Conservation (phyloP, 805 yeast genomes). For the Saccharomyces eubayanus region DNA sequence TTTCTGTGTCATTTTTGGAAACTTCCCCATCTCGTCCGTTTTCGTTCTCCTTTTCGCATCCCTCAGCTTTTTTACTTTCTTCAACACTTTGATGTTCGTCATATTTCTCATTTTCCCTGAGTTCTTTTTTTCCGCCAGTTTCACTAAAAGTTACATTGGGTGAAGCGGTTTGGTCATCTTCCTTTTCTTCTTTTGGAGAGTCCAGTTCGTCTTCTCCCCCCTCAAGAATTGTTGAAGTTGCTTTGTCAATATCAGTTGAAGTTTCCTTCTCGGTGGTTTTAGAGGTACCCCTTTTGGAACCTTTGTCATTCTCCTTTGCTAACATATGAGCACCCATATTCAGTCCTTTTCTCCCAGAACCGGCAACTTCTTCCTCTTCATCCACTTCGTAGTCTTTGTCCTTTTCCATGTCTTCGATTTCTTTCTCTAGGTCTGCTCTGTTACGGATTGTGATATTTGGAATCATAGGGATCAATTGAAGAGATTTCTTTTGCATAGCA, state of each 20-base stretch:
- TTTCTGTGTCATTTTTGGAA: conserved; percentile 31
- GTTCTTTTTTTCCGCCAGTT: background rate
- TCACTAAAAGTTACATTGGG: background rate
- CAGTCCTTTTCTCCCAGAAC: conserved; percentile 31
- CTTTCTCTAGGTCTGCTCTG: conserved; percentile 62
- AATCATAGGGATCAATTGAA: conserved; percentile 66
- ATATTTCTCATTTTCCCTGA: background rate
- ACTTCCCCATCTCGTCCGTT: conserved; percentile 8
- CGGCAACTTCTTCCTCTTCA: conserved; percentile 28
- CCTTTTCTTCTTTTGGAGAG: background rate
- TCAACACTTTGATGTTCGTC: conserved; percentile 30
- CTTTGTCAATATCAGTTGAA: background rate
- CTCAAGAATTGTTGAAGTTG: background rate
- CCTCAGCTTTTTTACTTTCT: conserved; percentile 20
- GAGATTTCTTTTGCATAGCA: conserved; percentile 90
- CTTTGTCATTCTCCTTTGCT: conserved; percentile 6
- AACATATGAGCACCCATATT: conserved; percentile 31
- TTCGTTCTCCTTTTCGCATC: conserved; percentile 3
- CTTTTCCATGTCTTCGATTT: conserved; percentile 40
- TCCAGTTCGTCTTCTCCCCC: background rate
- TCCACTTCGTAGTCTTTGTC: conserved; percentile 33
- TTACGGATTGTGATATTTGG: conserved; percentile 81
- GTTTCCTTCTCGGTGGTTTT: background rate
- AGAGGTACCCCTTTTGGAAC: background rate
- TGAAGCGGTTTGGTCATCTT: background rate